Evolutionary conservation across 345 rosid genomes (phyloP).

Genomic region (Triadica sebifera): DNA sequence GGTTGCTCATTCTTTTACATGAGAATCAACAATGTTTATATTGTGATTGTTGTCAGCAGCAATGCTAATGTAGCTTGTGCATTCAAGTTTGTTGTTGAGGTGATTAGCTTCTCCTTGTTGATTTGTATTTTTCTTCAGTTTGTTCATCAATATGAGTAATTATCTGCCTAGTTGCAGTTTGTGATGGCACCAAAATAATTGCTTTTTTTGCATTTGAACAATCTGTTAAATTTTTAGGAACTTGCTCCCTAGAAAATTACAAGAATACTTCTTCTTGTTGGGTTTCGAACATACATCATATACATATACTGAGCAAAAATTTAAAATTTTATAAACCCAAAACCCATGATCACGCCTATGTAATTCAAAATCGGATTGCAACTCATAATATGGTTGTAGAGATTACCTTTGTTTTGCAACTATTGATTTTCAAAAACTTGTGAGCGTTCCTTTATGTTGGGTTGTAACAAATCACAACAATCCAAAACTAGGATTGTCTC

Average conservation of each 20-base stretch:
- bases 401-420: too few relatives aligned
- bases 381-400: too few relatives aligned
- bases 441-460: too few relatives aligned
- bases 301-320: too few relatives aligned
- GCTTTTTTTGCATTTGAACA: neutral
- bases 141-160: neutral
- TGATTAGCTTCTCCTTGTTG: constrained; percentile 17
- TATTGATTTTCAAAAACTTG: too few relatives aligned
- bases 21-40: constrained; percentile 97
- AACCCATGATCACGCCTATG: too few relatives aligned
- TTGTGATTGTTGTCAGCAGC: constrained; percentile 97
- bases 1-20: constrained; percentile 95
- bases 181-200: neutral
- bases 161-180: neutral
- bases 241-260: neutral
- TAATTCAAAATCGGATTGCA: too few relatives aligned
- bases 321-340: too few relatives aligned
- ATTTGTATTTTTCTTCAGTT: neutral
- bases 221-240: neutral
- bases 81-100: constrained; percentile 98
- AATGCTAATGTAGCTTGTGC: constrained; percentile 99
- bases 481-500: too few relatives aligned
- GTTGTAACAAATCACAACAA: too few relatives aligned
- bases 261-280: too few relatives aligned
- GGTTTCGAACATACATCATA: too few relatives aligned